Percentiles rank a stretch among this genome's conserved stretches.
Conservation (phyloP, 257 asterid species). For the Solanum appendiculatum region DNA sequence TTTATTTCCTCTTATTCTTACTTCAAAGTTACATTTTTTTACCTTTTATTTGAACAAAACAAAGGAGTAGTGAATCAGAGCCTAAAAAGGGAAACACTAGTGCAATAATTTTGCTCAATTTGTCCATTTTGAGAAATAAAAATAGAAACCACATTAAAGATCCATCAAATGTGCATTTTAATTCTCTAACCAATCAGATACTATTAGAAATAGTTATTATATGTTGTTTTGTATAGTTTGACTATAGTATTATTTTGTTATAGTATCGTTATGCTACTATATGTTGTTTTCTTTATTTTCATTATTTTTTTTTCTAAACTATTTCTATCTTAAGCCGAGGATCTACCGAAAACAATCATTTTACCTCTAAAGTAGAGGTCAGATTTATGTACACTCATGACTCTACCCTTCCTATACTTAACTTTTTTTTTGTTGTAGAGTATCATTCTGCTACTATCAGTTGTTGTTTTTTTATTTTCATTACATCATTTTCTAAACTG, state of each 20-base stretch:
- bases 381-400: background rate
- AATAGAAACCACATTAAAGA: background rate
- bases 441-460: fast-evolving
- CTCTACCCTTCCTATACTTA: background rate
- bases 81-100: background rate
- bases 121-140: background rate
- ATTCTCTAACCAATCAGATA: background rate
- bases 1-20: background rate
- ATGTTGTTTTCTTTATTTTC: background rate
- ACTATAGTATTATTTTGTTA: background rate
- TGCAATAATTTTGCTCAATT: background rate
- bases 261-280: background rate
- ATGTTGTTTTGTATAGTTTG: too few species aligned
- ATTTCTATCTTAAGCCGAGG: background rate
- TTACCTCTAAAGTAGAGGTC: background rate
- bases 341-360: fast-evolving
- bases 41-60: background rate
- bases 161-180: background rate
- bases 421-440: fast-evolving
- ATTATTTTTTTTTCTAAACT: background rate
- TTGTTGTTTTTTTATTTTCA: background rate
- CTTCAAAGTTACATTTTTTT: background rate
- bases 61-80: background rate
- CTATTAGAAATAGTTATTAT: background rate
- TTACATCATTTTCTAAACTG: background rate